phyloP scores from a whole-genome alignment of 148 eudicot genomes.

The Rhododendron ferrugineum region DNA sequence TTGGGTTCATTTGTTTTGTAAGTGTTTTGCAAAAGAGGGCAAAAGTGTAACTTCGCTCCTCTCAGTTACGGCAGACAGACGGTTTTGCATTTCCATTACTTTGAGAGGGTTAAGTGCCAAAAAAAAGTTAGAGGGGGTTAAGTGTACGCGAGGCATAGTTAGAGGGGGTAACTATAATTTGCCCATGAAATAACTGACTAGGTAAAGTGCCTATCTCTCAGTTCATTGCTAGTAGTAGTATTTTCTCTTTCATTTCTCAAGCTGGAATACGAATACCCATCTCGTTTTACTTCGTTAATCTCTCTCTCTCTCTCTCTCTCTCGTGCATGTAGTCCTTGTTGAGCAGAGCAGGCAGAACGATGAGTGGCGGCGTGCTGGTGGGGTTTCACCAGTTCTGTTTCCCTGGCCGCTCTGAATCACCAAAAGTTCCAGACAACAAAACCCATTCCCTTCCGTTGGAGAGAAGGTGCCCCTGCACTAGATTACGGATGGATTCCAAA shows the following conservation, averaged over 20 bases:
- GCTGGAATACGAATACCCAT: neutral
- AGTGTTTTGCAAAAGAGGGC: too few relatives aligned
- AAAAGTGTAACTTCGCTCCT: too few relatives aligned
- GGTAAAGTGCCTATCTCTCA: too few relatives aligned
- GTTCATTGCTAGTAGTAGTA: too few relatives aligned
- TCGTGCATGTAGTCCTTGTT: neutral
- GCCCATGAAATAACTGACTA: too few relatives aligned
- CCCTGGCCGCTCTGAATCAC: neutral
- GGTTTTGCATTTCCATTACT: too few relatives aligned
- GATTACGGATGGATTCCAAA: slow-evolving; percentile 5
- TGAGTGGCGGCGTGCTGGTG: neutral
- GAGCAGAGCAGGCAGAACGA: neutral
- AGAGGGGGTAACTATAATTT: too few relatives aligned
- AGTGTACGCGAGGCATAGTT: too few relatives aligned
- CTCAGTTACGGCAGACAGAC: too few relatives aligned
- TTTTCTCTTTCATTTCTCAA: neutral
- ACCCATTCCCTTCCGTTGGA: neutral
- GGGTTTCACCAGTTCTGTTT: neutral
- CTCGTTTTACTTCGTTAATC: neutral
- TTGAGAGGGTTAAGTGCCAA: too few relatives aligned
- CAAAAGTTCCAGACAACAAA: neutral
- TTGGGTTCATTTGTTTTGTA: too few relatives aligned
- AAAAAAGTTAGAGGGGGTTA: too few relatives aligned
- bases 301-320: neutral
- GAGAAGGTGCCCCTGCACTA: neutral